A percentile compares a stretch with the other conserved stretches of the same genome.
phyloP scores from a whole-genome alignment of 306 rosid genomes.

The Cucurbita moschata region DNA sequence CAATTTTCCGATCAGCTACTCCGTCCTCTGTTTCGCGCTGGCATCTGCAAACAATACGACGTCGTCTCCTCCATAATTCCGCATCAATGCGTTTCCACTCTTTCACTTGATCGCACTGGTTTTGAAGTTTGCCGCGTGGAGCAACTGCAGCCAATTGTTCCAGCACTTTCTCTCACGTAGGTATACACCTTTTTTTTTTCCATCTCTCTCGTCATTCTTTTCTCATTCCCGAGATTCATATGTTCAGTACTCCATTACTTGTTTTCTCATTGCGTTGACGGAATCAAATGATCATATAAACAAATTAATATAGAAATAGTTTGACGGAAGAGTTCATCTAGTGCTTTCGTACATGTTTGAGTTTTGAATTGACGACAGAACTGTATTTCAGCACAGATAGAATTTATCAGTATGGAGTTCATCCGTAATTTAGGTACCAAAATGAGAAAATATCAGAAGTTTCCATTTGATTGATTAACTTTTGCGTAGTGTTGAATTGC shows the following conservation, averaged over 20 bases:
- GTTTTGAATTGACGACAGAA: background rate
- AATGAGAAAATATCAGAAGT: background rate
- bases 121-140: background rate
- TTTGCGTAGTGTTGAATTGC: background rate
- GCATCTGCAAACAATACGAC: background rate
- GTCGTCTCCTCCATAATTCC: background rate
- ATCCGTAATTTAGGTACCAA: background rate
- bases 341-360: background rate
- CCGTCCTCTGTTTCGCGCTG: background rate
- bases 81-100: background rate
- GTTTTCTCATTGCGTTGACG: background rate
- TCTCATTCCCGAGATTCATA: background rate
- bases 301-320: background rate
- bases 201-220: background rate
- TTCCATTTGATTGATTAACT: background rate
- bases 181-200: background rate
- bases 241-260: background rate
- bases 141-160: background rate
- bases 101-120: background rate
- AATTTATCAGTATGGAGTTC: background rate
- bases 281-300: background rate
- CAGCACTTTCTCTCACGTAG: background rate
- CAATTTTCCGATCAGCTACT: background rate
- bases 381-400: background rate
- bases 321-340: no score